phyloP scores from a whole-genome alignment of 176 grass and related monocot genomes.

The Dendrocalamus sinicus region DNA sequence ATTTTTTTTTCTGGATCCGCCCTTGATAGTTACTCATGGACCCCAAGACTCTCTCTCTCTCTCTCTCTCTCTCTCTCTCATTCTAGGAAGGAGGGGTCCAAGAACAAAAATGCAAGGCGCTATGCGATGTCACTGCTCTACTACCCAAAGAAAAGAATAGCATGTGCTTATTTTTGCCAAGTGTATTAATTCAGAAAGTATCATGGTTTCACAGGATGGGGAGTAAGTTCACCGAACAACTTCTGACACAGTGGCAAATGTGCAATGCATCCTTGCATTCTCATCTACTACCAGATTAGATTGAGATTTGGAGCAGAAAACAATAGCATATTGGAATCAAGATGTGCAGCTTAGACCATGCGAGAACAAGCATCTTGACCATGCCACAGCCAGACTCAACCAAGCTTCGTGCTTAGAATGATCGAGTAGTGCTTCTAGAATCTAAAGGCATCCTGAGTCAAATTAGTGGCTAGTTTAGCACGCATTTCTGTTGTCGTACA shows the following conservation, averaged over 20 bases:
- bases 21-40: not conserved
- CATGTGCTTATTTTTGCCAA: not conserved
- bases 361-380: constrained; percentile 19
- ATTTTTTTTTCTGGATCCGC: too few relatives aligned
- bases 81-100: not conserved
- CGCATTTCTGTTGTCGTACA: constrained; percentile 5
- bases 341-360: not conserved
- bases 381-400: not conserved
- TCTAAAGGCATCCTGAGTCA: not conserved
- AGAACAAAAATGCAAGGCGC: not conserved
- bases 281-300: not conserved
- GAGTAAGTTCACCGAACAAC: not conserved
- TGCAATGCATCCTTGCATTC: not conserved
- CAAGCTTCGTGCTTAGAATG: not conserved
- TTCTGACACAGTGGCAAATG: not conserved
- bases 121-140: not conserved
- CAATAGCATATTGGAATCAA: not conserved
- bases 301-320: not conserved
- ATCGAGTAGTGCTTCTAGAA: not conserved
- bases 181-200: not conserved
- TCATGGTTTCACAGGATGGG: not conserved
- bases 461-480: constrained; percentile 4
- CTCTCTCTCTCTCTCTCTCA: not conserved
- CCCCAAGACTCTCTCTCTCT: not conserved
- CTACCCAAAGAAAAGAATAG: not conserved